Evolutionary conservation across 1,284 basidiomycete genomes (phyloP).

Genomic region (Anthracocystis walkeri): DNA sequence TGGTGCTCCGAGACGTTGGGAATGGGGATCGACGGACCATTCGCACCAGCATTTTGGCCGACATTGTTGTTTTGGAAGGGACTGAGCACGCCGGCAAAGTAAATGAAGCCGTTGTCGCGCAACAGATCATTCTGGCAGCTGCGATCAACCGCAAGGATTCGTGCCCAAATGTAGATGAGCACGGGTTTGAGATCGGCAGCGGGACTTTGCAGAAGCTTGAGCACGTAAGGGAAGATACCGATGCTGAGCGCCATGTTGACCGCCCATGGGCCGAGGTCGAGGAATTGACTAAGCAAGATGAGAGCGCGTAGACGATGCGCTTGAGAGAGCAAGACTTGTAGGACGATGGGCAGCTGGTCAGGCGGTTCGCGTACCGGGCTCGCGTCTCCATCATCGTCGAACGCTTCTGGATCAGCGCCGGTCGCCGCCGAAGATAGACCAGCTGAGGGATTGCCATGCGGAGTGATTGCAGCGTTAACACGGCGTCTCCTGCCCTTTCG

Average conservation of each 20-base stretch:
- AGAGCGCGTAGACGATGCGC: conserved; percentile 94
- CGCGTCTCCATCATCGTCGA: conserved; percentile 75
- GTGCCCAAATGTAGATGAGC: conserved; percentile 99
- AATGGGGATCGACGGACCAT: conserved; percentile 73
- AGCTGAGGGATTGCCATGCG: conserved; percentile 43
- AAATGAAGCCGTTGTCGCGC: conserved; percentile 74
- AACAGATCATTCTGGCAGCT: conserved; percentile 91
- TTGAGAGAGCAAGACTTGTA: conserved; percentile 95
- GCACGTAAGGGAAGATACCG: conserved; percentile 98
- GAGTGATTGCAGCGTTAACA: conserved; percentile 51
- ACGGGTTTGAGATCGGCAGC: conserved; percentile 94
- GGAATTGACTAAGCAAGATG: conserved; percentile 95
- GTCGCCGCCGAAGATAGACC: conserved; percentile 44
- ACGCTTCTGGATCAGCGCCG: conserved; percentile 38
- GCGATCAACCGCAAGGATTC: conserved; percentile 93
- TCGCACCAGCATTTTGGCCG: conserved; percentile 33
- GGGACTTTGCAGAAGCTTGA: conserved; percentile 93
- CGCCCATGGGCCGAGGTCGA: conserved; percentile 98
- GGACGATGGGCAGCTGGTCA: conserved; percentile 94
- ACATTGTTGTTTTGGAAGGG: conserved; percentile 52
- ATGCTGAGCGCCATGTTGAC: conserved; percentile 97
- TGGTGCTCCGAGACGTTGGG: conserved; percentile 96
- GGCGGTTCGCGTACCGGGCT: conserved; percentile 77
- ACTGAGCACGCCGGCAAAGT: conserved; percentile 66
- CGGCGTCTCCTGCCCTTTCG: conserved; percentile 61